Percentiles rank a stretch among this genome's conserved stretches.
Conservation (phyloP, 2,329 filamentous ascomycete genomes). For the Lasiodiplodia theobromae region DNA sequence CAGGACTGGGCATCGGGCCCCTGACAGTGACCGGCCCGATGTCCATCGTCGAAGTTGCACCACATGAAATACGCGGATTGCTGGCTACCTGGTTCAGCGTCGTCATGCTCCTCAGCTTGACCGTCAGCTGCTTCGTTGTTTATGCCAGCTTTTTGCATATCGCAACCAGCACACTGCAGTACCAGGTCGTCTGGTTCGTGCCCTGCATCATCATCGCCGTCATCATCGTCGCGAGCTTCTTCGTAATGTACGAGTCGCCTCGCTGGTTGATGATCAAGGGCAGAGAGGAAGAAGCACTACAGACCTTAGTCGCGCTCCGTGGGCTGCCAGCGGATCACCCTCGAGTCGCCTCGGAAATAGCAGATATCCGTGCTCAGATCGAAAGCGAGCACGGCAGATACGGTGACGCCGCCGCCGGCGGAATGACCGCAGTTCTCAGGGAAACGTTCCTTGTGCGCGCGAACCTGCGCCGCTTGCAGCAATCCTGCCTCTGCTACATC, state of each 20-base stretch:
- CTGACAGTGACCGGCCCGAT: conserved; percentile 49
- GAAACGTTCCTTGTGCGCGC: conserved; percentile 33
- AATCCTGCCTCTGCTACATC: conserved; percentile 32
- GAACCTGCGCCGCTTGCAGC: conserved; percentile 33
- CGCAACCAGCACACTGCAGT: conserved; percentile 40
- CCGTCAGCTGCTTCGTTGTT: conserved; percentile 44
- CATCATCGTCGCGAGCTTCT: conserved; percentile 41
- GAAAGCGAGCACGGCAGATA: conserved; percentile 28
- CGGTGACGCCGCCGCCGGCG: conserved; percentile 2
- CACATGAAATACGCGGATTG: conserved; percentile 50
- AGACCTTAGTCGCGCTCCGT: conserved; percentile 41
- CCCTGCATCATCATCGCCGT: conserved; percentile 41
- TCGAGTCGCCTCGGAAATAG: conserved; percentile 29
- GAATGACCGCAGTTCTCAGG: conserved; percentile 28
- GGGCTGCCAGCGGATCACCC: conserved; percentile 32
- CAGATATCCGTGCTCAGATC: conserved; percentile 29
- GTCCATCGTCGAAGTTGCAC: conserved; percentile 51
- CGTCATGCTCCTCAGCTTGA: conserved; percentile 46
- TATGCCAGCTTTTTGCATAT: conserved; percentile 46
- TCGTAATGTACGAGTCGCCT: conserved; percentile 42
- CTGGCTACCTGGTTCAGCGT: conserved; percentile 49
- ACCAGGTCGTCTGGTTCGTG: conserved; percentile 44
- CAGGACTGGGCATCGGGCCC: conserved; percentile 49
- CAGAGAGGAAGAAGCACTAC: conserved; percentile 39
- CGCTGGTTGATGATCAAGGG: conserved; percentile 45